Base-by-base conservation (phyloP, 208 protist species). In the Tritrichomonas foetus region DNA sequence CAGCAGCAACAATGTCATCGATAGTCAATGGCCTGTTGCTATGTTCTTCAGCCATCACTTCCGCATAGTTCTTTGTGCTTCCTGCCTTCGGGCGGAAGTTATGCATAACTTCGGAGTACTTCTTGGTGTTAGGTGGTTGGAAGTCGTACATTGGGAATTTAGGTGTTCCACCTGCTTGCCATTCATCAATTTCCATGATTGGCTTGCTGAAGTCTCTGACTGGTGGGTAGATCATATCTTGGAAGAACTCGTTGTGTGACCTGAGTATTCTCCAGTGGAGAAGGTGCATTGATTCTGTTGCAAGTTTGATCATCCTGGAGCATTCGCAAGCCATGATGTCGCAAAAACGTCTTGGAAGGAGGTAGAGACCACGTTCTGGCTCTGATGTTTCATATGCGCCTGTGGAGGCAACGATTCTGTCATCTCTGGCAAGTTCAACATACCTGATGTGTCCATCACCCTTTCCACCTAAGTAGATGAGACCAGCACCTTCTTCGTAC, bases 401-500 rank as follows among this genome's bases (percentile, higher is more conserved):
- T 3, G 0, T 3, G 11, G 39, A 93, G 2, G 50, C 50, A 44
- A 69, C 39, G 27, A 93, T 72, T 93, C 57, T 93, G 89, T 93
- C 89, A 49, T 93, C 89, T 9, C 13, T 3, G 55, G 33, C 39
- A 0, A 93, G 30, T 44, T 93, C 89, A 39, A 72, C 50, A 33
- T 44, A 93, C 33, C n/a, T 30, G 30, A 93, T 64, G 41, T 93
- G 30, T 13, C 89, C 89, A 33, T 93, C 89, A 72, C 89, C 89
- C 36, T 93, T 93, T 3, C 89, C 89, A 20, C 55, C 57, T 13
- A 69, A 69, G 41, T 93, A 93, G 11, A 93, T 72, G 41, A 93
- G 3, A 39, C 89, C 89, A 16, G 33, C 13, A n/a, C 57, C 89
- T 64, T 93, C 57, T 64, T 93, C 89, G 57, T 72, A 93, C 50